Evolutionary conservation across 176 grass and related monocot genomes (phyloP).

Genomic region (Urochloa ruziziensis): DNA sequence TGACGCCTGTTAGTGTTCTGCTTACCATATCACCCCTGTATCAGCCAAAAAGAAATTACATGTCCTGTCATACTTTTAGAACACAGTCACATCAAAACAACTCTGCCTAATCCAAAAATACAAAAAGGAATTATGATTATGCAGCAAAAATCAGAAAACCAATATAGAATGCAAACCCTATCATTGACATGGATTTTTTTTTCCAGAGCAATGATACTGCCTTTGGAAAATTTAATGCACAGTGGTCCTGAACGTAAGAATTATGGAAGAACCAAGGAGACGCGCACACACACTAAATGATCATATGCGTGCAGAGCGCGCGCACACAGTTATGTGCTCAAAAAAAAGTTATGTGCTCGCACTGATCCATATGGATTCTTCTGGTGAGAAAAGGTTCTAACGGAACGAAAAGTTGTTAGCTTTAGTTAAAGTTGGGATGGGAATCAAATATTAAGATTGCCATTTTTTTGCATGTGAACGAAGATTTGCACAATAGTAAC

Average conservation of each 20-base stretch:
- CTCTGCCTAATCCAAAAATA: background rate
- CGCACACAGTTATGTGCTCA: too few species aligned
- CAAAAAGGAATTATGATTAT: background rate
- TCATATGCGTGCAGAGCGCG: too few species aligned
- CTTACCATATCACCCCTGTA: background rate
- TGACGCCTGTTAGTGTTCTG: constrained; percentile 32
- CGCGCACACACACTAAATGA: background rate
- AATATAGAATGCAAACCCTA: background rate
- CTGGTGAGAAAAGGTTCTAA: background rate
- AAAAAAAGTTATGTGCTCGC: background rate
- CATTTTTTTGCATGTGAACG: too few species aligned
- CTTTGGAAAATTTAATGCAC: background rate
- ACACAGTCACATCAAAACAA: background rate
- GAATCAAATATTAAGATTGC: too few species aligned
- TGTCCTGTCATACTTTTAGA: background rate
- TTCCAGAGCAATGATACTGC: background rate
- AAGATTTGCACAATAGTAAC: too few species aligned
- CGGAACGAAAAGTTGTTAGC: too few species aligned
- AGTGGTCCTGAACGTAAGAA: background rate
- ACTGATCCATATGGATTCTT: background rate
- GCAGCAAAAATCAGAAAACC: background rate
- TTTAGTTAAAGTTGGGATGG: too few species aligned
- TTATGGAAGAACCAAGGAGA: background rate
- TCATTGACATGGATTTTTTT: background rate
- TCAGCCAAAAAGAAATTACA: background rate